These are phyloP conservation scores for Xylaria grammica DNA, from an alignment of 495 filamentous ascomycete genomes.

Conservation along the genomic window DNA sequence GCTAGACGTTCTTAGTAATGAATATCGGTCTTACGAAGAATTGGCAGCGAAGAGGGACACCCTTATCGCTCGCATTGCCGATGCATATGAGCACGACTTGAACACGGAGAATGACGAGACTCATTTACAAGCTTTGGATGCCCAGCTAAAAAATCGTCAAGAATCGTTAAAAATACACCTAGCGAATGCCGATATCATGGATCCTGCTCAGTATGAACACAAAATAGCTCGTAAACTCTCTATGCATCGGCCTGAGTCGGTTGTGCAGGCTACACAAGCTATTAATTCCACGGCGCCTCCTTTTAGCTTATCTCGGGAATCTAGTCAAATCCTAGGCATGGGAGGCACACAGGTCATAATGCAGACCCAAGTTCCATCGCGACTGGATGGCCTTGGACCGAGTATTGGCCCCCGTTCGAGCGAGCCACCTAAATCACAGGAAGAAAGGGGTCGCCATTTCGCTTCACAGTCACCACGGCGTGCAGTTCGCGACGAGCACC, in stretches of 20 bases:
- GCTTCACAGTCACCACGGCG: constrained; percentile 10
- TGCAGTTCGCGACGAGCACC: not conserved
- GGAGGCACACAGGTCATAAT: constrained; percentile 52
- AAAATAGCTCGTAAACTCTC: constrained; percentile 3
- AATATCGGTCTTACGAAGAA: constrained; percentile 37
- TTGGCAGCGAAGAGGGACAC: constrained; percentile 39
- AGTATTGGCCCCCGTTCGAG: not conserved
- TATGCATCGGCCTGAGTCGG: constrained; percentile 19
- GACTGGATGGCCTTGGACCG: constrained; percentile 1
- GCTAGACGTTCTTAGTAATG: constrained; percentile 34
- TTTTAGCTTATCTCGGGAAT: constrained; percentile 31
- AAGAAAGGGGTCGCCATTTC: not conserved
- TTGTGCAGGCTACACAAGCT: constrained; percentile 35
- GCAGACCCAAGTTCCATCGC: constrained; percentile 48
- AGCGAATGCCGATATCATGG: constrained; percentile 43
- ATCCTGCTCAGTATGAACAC: constrained; percentile 37
- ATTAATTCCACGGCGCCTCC: constrained; percentile 17
- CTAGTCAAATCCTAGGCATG: constrained; percentile 39
- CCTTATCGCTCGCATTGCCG: constrained; percentile 40
- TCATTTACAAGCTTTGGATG: constrained; percentile 41
- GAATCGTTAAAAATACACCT: constrained; percentile 35
- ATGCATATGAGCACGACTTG: constrained; percentile 43
- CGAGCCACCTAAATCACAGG: constrained; percentile 7
- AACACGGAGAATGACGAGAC: constrained; percentile 47
- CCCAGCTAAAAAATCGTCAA: constrained; percentile 37